Conservation (phyloP, 2,329 filamentous ascomycete genomes). For the Acarospora socialis region DNA sequence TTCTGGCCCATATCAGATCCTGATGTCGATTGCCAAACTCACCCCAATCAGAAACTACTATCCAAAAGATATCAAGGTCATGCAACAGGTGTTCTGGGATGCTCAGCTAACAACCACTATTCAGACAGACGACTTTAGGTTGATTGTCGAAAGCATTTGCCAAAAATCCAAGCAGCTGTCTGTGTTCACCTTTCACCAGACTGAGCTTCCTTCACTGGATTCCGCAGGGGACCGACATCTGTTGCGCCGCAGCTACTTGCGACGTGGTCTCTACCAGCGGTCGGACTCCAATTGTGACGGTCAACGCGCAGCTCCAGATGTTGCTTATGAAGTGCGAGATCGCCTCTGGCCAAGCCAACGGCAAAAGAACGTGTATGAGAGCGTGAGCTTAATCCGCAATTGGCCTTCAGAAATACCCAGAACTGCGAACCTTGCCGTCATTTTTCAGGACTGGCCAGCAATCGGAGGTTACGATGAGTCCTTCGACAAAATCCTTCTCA, state of each 20-base stretch:
- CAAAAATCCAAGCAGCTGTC: conserved; percentile 6
- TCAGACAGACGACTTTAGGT: conserved; percentile 25
- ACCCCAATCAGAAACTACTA: conserved; percentile 31
- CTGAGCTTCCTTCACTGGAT: background rate
- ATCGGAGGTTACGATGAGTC: conserved; percentile 27
- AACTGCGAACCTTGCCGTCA: conserved; percentile 14
- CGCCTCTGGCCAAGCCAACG: no score
- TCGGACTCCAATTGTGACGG: no score
- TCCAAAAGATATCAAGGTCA: conserved; percentile 24
- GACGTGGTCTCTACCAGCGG: no score
- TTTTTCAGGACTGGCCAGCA: conserved; percentile 21
- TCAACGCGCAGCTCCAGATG: no score
- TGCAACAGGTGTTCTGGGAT: conserved; percentile 34
- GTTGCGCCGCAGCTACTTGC: no score
- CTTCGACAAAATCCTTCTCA: conserved; percentile 23
- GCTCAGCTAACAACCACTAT: conserved; percentile 23
- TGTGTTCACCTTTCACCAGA: conserved; percentile 4
- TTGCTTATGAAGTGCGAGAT: no score
- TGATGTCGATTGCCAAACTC: conserved; percentile 21
- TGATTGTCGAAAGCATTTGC: conserved; percentile 9
- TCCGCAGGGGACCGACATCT: conserved; percentile 4
- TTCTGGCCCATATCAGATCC: conserved; percentile 5
- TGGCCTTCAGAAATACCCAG: conserved; percentile 16
- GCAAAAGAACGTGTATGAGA: conserved; percentile 18
- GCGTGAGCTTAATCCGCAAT: conserved; percentile 14